Evolutionary conservation across 768 basidiomycete species (phyloP).

Genomic region (Amanita rimosa): DNA sequence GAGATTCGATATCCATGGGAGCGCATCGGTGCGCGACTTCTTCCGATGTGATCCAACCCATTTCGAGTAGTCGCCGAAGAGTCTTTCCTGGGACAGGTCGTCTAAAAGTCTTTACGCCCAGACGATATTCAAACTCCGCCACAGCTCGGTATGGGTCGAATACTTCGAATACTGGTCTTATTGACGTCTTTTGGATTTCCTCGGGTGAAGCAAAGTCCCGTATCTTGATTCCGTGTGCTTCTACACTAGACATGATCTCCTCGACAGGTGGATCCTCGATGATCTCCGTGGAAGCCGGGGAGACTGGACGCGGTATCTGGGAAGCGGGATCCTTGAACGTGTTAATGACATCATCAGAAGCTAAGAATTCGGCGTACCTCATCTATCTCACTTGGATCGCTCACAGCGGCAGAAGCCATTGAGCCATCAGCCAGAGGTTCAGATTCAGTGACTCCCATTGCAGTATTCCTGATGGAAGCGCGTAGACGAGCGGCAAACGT

Average conservation of each 20-base stretch:
- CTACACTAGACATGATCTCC: slow-evolving; percentile 16
- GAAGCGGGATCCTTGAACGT: not conserved
- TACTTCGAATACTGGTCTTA: slow-evolving; percentile 18
- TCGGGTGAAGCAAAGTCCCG: slow-evolving; percentile 24
- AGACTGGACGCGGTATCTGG: slow-evolving; percentile 14
- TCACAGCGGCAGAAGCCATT: not conserved
- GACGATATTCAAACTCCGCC: slow-evolving; percentile 28
- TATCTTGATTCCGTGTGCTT: slow-evolving; percentile 24
- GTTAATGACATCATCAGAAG: not conserved
- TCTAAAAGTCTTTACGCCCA: slow-evolving; percentile 17
- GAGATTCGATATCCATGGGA: slow-evolving; percentile 22
- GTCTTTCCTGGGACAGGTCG: slow-evolving; percentile 25
- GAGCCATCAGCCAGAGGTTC: not conserved
- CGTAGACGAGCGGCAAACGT: not conserved
- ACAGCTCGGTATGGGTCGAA: slow-evolving; percentile 28
- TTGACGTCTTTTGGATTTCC: slow-evolving; percentile 5
- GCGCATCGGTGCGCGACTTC: slow-evolving; percentile 21
- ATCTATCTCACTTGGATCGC: not conserved
- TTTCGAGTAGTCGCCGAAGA: slow-evolving; percentile 24
- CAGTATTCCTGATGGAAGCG: not conserved
- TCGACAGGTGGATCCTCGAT: slow-evolving; percentile 20
- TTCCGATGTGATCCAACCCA: slow-evolving; percentile 25
- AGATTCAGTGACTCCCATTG: not conserved
- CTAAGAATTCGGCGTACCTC: not conserved
- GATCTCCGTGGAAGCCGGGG: slow-evolving; percentile 24